Conservation (phyloP, 208 protist species). For the Leishmania major region DNA sequence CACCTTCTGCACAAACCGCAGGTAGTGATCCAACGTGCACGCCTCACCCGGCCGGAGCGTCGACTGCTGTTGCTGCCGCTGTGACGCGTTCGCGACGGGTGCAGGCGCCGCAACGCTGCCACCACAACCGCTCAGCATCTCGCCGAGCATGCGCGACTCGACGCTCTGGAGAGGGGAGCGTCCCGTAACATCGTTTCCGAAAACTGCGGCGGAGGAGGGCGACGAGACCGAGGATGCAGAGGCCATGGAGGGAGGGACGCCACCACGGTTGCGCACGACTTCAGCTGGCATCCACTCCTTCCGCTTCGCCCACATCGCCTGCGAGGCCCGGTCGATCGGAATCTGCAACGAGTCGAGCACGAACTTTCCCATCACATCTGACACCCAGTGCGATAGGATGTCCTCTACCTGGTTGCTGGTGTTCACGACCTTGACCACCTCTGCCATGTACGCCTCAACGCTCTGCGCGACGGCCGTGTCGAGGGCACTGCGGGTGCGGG, state of each 20-base stretch:
- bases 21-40: slow-evolving; percentile 85
- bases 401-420: slow-evolving; percentile 45
- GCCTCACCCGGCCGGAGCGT: slow-evolving; percentile 57
- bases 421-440: slow-evolving; percentile 69
- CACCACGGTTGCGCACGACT: slow-evolving; percentile 17
- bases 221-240: neutral
- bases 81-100: slow-evolving; percentile 11
- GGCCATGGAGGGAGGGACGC: neutral
- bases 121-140: slow-evolving; percentile 18
- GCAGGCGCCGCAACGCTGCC: slow-evolving; percentile 2
- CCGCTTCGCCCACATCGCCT: slow-evolving; percentile 40
- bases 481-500: slow-evolving; percentile 70
- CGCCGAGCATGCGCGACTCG: slow-evolving; percentile 26
- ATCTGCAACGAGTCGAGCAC: slow-evolving; percentile 72
- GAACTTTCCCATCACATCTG: slow-evolving; percentile 79
- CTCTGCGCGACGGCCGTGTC: slow-evolving; percentile 80
- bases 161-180: slow-evolving; percentile 11
- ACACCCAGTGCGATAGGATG: slow-evolving; percentile 54
- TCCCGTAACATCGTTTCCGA: slow-evolving; percentile 16
- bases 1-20: slow-evolving; percentile 68
- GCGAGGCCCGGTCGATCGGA: slow-evolving; percentile 54
- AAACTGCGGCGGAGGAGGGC: neutral
- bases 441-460: slow-evolving; percentile 66
- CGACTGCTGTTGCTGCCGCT: slow-evolving; percentile 3
- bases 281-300: slow-evolving; percentile 30